Conservation (phyloP, 441 rosid species). For the Adansonia grandidieri region DNA sequence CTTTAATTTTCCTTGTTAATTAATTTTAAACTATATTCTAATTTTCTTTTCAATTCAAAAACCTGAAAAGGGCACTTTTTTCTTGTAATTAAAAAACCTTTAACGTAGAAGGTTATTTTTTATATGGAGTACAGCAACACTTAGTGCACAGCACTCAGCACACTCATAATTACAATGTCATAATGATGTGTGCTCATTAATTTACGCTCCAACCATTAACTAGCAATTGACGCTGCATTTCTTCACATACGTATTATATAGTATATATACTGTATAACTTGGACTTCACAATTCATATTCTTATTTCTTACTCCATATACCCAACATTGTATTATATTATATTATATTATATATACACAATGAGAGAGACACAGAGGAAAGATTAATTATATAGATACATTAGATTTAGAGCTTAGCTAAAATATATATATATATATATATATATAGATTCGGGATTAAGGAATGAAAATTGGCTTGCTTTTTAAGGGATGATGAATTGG, state of each 20-base stretch:
- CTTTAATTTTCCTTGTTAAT: neutral
- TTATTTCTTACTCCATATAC: neutral
- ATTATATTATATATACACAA: neutral
- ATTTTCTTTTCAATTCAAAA: neutral
- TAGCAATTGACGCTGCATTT: neutral
- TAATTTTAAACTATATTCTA: neutral
- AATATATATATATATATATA: too few species aligned
- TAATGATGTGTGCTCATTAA: slow-evolving; percentile 5
- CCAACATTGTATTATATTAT: neutral
- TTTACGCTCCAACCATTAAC: neutral
- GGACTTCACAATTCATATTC: neutral
- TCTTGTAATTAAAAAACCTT: neutral
- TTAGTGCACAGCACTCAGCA: neutral
- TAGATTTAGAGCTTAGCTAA: too few species aligned
- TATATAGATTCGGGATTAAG: neutral
- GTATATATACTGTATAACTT: neutral
- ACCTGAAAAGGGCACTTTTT: neutral
- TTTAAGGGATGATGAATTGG: slow-evolving; percentile 41
- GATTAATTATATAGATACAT: neutral
- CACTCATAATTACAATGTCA: neutral
- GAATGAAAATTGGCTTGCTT: slow-evolving; percentile 27
- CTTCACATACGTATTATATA: neutral
- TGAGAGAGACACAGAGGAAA: neutral
- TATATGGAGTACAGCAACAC: slow-evolving; percentile 1
- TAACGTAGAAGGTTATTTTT: too few species aligned